Evolutionary conservation across 2,329 filamentous ascomycete genomes (phyloP).

Genomic region (Pseudocercospora eumusae): DNA sequence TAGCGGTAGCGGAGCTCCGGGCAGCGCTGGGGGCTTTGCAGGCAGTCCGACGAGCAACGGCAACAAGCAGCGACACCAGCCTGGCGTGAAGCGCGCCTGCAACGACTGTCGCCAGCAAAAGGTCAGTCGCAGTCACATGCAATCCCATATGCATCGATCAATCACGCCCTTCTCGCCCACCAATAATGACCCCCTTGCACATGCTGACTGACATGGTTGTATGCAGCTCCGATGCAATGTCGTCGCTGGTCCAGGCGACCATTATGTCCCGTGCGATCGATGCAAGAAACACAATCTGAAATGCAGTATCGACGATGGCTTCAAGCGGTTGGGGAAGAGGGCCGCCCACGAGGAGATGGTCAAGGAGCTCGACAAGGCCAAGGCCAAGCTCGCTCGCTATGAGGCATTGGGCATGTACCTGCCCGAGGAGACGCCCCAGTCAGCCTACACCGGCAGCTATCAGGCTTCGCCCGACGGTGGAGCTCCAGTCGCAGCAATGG

Average conservation of each 20-base stretch:
- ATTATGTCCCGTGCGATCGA: conserved; percentile 71
- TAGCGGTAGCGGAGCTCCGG: conserved; percentile 25
- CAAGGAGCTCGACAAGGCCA: conserved; percentile 68
- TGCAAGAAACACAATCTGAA: conserved; percentile 77
- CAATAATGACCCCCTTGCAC: not conserved
- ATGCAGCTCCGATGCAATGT: conserved; percentile 78
- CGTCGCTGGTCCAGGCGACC: conserved; percentile 65
- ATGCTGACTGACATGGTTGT: conserved; percentile 11
- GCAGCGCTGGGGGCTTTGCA: conserved; percentile 23
- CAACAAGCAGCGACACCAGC: conserved; percentile 36
- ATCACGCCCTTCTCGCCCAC: not conserved
- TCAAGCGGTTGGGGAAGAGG: conserved; percentile 80
- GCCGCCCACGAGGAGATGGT: conserved; percentile 85
- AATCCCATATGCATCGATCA: not conserved
- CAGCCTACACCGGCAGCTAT: conserved; percentile 29
- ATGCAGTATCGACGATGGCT: conserved; percentile 85
- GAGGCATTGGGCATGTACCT: conserved; percentile 37
- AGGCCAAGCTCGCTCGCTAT: conserved; percentile 34
- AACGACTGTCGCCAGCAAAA: conserved; percentile 86
- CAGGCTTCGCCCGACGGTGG: conserved; percentile 28
- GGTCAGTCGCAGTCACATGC: conserved; percentile 49
- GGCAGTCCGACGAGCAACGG: conserved; percentile 27
- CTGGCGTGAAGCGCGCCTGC: conserved; percentile 72
- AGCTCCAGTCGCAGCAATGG: conserved; percentile 36
- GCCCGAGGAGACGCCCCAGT: conserved; percentile 29